Base-by-base conservation (phyloP, 345 rosid genomes). In the Microthlaspi erraticum region DNA sequence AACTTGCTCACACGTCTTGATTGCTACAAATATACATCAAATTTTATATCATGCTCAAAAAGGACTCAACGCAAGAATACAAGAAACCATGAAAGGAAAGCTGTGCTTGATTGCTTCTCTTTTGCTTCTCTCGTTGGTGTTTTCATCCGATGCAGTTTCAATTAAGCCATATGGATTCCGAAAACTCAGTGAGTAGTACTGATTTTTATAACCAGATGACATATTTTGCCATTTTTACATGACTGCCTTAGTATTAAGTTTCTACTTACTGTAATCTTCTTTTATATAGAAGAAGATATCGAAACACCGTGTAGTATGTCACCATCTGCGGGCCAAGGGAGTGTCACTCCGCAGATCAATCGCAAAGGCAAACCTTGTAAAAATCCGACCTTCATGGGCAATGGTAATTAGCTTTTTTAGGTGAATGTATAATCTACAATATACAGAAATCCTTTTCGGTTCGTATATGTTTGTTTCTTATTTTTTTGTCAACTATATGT, bases 31-130 rank as follows among this genome's bases (percentile, higher is more conserved):
- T n/a, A 10, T n/a, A 53, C 10, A 53, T 20, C 13, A 53, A 53
- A n/a, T 8, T 34, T 34, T 34, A 6, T 34, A 34, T 6, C 37
- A 7, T 34, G 9, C 37, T 8, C 37, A 41, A 12, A 38, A 10
- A 38, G 42, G n/a, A 38, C 10, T 38, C 42, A 51, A 13, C 49
- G 3, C 34, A 53, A 26, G 12, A 23, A 26, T 7, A 54, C 18
- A 46, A 54, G 18, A 32, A 19, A 50, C n/a, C 5, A 50, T 41
- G 65, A 60, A 23, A 34, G 65, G 65, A 42, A n/a, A 14, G 5
- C 14, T 60, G 18, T 60, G 50, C 50, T 23, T 60, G 50, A n/a
- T 60, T 13, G 65, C 65, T 60, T 23, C 4, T 6, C 8, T 62
- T 34, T 31, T 62, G 16, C 6, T 45, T 62, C 5, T 62, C 49